These are phyloP conservation scores for Alternaria viburni DNA, from an alignment of 2,329 filamentous ascomycete genomes.

Conservation along the genomic window DNA sequence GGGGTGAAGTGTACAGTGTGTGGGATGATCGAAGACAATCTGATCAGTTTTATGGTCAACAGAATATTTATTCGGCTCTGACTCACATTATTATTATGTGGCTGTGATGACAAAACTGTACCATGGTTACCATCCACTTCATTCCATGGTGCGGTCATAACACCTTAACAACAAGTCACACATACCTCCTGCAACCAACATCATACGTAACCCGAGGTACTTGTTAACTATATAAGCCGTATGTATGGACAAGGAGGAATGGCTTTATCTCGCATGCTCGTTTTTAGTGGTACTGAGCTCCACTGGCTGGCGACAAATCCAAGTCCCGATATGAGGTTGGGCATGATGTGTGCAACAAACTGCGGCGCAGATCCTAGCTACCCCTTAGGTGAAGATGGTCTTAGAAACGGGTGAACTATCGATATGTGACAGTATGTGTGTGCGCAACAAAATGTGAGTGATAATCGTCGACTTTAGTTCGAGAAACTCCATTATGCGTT, in stretches of 20 bases:
- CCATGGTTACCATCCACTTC: neutral
- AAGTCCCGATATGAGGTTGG: neutral
- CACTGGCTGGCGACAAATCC: neutral
- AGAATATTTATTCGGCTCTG: neutral
- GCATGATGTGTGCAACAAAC: neutral
- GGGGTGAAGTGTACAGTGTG: too few species aligned
- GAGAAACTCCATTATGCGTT: too few species aligned
- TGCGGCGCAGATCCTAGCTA: neutral
- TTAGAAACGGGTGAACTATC: neutral
- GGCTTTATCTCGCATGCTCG: neutral
- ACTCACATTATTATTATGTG: accelerated
- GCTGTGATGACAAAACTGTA: neutral
- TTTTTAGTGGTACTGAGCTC: neutral
- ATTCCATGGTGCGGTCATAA: neutral
- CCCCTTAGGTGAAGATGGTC: too few species aligned
- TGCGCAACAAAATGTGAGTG: neutral
- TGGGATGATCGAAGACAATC: too few species aligned
- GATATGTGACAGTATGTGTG: neutral
- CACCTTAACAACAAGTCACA: neutral
- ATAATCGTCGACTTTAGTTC: too few species aligned
- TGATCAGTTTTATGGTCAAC: neutral
- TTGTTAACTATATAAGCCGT: neutral
- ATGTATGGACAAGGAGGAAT: neutral
- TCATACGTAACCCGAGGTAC: neutral
- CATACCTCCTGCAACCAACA: neutral